Evolutionary conservation across 768 basidiomycete genomes (phyloP).

Genomic region (Macrolepiota dolichaula): DNA sequence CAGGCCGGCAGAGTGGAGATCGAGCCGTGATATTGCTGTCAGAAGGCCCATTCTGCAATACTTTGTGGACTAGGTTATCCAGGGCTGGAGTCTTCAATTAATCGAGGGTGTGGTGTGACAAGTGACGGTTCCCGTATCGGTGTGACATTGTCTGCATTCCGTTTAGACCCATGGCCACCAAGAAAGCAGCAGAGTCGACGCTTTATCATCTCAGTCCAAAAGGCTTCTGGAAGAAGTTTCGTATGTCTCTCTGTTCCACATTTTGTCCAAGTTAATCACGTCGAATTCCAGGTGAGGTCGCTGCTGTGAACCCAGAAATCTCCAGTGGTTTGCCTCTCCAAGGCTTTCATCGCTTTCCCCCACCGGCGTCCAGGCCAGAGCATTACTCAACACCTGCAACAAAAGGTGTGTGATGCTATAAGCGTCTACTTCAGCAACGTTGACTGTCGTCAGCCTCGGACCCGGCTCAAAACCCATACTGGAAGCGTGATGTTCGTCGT

Average conservation of each 20-base stretch:
- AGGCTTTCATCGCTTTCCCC: conserved; percentile 72
- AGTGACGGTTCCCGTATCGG: neutral
- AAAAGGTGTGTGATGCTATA: conserved; percentile 51
- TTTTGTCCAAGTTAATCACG: neutral
- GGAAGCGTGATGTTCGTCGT: conserved; percentile 93
- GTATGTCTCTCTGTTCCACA: conserved; percentile 42
- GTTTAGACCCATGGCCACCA: conserved; percentile 56
- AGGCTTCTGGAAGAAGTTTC: conserved; percentile 97
- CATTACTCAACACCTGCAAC: conserved; percentile 85
- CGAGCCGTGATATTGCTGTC: neutral
- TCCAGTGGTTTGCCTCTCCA: conserved; percentile 85
- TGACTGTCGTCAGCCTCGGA: conserved; percentile 63
- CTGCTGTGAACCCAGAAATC: conserved; percentile 86
- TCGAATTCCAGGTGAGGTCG: conserved; percentile 63
- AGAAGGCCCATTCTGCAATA: neutral
- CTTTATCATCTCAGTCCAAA: conserved; percentile 86
- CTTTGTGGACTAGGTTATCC: too few species aligned
- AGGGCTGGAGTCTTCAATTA: neutral
- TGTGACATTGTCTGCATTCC: conserved; percentile 14
- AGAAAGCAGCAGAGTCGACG: conserved; percentile 82
- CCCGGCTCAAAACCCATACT: conserved; percentile 88
- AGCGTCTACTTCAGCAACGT: neutral
- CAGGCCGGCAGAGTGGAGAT: neutral
- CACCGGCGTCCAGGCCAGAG: conserved; percentile 86
- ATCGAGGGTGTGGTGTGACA: neutral